Evolutionary conservation across 1,284 basidiomycete genomes (phyloP).

Genomic region (Ceratobasidium sp.): DNA sequence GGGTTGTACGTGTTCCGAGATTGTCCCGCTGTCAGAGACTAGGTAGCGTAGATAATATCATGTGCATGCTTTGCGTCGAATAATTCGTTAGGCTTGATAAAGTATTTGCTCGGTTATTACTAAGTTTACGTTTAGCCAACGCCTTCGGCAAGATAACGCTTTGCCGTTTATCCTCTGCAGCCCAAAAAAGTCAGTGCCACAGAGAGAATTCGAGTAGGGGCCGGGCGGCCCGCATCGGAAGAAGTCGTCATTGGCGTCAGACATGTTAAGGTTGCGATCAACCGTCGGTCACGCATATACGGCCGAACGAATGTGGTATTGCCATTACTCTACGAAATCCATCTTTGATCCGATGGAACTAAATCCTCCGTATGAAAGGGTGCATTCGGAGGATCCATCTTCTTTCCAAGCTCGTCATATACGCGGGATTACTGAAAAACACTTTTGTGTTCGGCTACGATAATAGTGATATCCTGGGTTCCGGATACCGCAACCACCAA

Average conservation of each 20-base stretch:
- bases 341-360: not conserved
- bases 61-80: not conserved
- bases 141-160: not conserved
- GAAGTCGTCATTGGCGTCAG: not conserved
- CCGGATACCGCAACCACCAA: not conserved
- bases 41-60: not conserved
- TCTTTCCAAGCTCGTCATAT: not conserved
- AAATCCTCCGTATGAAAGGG: not conserved
- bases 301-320: not conserved
- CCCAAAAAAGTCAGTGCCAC: not conserved
- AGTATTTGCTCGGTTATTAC: not conserved
- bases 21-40: not conserved
- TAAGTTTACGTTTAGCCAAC: not conserved
- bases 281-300: not conserved
- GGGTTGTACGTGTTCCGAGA: not conserved
- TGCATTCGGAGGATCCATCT: not conserved
- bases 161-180: not conserved
- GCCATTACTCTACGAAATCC: not conserved
- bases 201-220: not conserved
- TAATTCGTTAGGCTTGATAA: too few relatives aligned
- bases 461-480: not conserved
- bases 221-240: too few relatives aligned
- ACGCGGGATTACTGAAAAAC: not conserved
- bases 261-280: not conserved
- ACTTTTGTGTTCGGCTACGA: not conserved